Conservation (phyloP, 2,329 filamentous ascomycete species). For the Hymenoscyphus fructigenus region DNA sequence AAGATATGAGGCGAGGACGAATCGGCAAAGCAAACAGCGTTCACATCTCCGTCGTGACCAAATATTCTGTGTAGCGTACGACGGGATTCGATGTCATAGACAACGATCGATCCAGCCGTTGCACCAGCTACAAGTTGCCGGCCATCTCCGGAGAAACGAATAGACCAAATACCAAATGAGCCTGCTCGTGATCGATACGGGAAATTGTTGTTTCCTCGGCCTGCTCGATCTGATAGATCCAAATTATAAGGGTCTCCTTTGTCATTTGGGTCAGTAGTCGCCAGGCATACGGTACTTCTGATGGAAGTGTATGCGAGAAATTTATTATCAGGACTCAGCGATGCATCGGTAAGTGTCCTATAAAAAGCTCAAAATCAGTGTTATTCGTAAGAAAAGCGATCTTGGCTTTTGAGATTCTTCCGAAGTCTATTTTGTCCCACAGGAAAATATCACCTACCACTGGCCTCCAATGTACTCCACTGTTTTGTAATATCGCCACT, state of each 20-base stretch:
- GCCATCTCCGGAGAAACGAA: conserved; percentile 90
- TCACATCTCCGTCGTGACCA: conserved; percentile 87
- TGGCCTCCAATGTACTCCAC: conserved; percentile 81
- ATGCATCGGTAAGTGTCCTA: conserved; percentile 84
- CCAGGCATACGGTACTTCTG: conserved; percentile 77
- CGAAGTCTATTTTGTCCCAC: no score
- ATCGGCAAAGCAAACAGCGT: conserved; percentile 95
- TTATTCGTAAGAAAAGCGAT: not conserved
- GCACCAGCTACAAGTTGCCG: conserved; percentile 89
- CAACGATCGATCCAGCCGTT: conserved; percentile 73
- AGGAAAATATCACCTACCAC: conserved; percentile 51
- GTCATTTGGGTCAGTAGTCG: conserved; percentile 82
- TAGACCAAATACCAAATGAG: conserved; percentile 75
- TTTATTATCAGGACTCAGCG: conserved; percentile 85
- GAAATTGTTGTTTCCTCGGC: not conserved
- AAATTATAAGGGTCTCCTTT: conserved; percentile 75
- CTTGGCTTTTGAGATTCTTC: no score
- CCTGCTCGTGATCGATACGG: conserved; percentile 25
- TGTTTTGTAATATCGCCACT: conserved; percentile 95
- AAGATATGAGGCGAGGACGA: conserved; percentile 85
- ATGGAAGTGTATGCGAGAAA: conserved; percentile 93
- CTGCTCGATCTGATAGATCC: conserved; percentile 59
- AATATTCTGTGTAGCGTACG: conserved; percentile 59
- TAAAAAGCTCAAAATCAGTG: not conserved
- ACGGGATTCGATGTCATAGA: conserved; percentile 87